These are phyloP conservation scores for Schwanniomyces occidentalis DNA, from an alignment of 805 yeast genomes.

Conservation along the genomic window DNA sequence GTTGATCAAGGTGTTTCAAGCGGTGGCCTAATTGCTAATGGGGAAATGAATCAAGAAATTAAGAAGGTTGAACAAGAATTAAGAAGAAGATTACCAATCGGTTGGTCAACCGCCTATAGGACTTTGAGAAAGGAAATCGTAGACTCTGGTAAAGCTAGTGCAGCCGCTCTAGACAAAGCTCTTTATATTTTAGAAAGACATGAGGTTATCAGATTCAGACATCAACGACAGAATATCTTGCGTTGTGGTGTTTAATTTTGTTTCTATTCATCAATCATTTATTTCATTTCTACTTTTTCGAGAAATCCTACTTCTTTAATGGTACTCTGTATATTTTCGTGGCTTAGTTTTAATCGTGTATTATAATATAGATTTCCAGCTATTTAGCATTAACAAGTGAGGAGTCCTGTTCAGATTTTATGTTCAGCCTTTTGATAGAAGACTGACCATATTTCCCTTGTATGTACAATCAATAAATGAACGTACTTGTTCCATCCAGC, in stretches of 20 bases:
- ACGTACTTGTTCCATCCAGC: too few relatives aligned
- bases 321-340: background rate
- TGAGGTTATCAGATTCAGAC: slow-evolving; percentile 84
- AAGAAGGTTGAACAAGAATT: slow-evolving; percentile 79
- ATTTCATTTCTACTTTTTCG: background rate
- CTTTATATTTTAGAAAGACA: slow-evolving; percentile 78
- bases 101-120: slow-evolving; percentile 90
- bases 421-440: too few relatives aligned
- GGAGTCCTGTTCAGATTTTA: too few relatives aligned
- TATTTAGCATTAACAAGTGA: too few relatives aligned
- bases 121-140: slow-evolving; percentile 84
- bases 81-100: slow-evolving; percentile 88
- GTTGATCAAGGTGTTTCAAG: slow-evolving; percentile 63
- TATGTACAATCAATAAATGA: too few relatives aligned
- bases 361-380: too few relatives aligned
- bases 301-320: background rate
- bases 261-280: background rate
- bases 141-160: slow-evolving; percentile 58
- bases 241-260: slow-evolving; percentile 61
- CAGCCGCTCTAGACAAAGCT: slow-evolving; percentile 80
- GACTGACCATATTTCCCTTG: too few relatives aligned
- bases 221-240: slow-evolving; percentile 79
- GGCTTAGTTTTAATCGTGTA: background rate
- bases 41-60: slow-evolving; percentile 69
- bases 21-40: slow-evolving; percentile 46